A percentile compares a stretch with the other conserved stretches of the same genome.
phyloP scores from a whole-genome alignment of 495 filamentous ascomycete genomes.

The Amorphotheca resinae region DNA sequence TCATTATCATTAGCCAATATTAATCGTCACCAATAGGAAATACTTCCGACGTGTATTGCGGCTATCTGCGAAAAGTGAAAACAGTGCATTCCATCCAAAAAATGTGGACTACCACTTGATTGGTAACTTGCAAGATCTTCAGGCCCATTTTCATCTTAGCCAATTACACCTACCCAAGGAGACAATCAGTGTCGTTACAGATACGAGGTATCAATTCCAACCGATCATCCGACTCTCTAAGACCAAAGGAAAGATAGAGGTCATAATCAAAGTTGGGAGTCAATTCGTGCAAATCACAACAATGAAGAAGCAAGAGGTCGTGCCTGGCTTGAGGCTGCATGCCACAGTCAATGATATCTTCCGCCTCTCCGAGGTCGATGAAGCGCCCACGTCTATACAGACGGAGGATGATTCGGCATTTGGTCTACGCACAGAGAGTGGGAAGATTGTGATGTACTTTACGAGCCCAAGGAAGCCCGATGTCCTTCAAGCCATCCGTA shows the following conservation, averaged over 20 bases:
- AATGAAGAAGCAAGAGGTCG: slow-evolving; percentile 50
- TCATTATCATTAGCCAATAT: neutral
- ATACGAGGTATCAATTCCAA: slow-evolving; percentile 50
- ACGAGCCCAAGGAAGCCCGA: slow-evolving; percentile 47
- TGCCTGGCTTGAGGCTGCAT: slow-evolving; percentile 41
- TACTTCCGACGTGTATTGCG: slow-evolving; percentile 47
- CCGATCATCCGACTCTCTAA: slow-evolving; percentile 50
- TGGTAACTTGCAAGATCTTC: slow-evolving; percentile 45
- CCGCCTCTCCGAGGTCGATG: slow-evolving; percentile 49
- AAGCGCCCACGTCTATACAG: slow-evolving; percentile 46
- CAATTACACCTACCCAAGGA: slow-evolving; percentile 52
- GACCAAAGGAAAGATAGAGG: slow-evolving; percentile 52
- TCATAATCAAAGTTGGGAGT: slow-evolving; percentile 49
- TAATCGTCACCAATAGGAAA: slow-evolving; percentile 28
- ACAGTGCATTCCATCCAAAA: slow-evolving; percentile 40
- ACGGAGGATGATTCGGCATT: slow-evolving; percentile 56
- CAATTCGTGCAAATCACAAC: slow-evolving; percentile 59
- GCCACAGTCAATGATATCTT: slow-evolving; percentile 57
- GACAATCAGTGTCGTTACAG: slow-evolving; percentile 50
- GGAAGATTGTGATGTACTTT: slow-evolving; percentile 56
- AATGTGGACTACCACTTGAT: slow-evolving; percentile 51
- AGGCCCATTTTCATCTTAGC: slow-evolving; percentile 50
- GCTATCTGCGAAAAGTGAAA: slow-evolving; percentile 40
- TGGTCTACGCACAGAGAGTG: slow-evolving; percentile 50
- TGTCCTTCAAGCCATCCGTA: slow-evolving; percentile 45